These are phyloP conservation scores for Sphagnurus paluster DNA, from an alignment of 1,284 basidiomycete genomes.

Conservation along the genomic window DNA sequence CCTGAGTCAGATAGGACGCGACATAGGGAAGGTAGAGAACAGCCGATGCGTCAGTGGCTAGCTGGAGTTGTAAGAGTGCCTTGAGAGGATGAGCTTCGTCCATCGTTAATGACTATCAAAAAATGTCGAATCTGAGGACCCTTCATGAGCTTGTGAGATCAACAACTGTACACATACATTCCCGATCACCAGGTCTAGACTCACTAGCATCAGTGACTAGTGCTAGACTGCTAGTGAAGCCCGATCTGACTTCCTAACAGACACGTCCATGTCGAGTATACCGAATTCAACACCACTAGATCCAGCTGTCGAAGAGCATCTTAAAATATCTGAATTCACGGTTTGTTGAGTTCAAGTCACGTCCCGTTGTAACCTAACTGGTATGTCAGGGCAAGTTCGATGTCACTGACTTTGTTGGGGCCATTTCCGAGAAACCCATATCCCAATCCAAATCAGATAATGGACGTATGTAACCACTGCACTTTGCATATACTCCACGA, in stretches of 20 bases:
- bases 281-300: constrained; percentile 39
- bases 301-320: constrained; percentile 58
- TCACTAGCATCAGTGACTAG: neutral
- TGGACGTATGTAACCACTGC: constrained; percentile 64
- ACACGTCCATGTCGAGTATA: constrained; percentile 26
- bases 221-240: neutral
- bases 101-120: constrained; percentile 24
- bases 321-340: constrained; percentile 70
- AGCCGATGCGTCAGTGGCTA: constrained; percentile 65
- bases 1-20: constrained; percentile 48
- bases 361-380: constrained; percentile 11
- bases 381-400: constrained; percentile 79
- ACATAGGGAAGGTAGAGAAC: constrained; percentile 58
- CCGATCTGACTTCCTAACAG: neutral
- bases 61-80: constrained; percentile 65
- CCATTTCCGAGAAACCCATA: constrained; percentile 85
- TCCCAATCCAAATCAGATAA: constrained; percentile 78
- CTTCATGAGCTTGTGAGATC: constrained; percentile 10
- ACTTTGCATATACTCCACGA: too few relatives aligned
- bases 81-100: constrained; percentile 54
- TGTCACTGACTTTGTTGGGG: constrained; percentile 86
- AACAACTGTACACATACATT: constrained; percentile 16
- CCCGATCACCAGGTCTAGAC: constrained; percentile 6
- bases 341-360: constrained; percentile 36
- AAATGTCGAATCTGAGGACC: constrained; percentile 5